These are phyloP conservation scores for Fusarium nodosum DNA, from an alignment of 2,329 filamentous ascomycete genomes.

Conservation along the genomic window DNA sequence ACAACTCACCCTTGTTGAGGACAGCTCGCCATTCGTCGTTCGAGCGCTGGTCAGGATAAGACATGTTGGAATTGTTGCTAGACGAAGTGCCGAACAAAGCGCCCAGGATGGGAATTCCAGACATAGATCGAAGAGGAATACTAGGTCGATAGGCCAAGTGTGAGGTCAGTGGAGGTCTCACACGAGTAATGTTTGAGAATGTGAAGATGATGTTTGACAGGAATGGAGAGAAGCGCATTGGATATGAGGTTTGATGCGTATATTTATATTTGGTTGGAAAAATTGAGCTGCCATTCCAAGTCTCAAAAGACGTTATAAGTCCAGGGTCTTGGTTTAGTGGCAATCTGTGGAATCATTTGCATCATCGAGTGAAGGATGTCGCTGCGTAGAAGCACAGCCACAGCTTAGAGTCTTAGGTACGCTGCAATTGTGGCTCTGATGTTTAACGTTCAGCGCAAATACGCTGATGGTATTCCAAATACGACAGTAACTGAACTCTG, in stretches of 20 bases:
- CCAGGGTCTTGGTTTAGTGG: conserved; percentile 13
- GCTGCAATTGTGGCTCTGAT: conserved; percentile 6
- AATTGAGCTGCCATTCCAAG: not conserved
- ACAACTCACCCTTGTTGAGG: conserved; percentile 68
- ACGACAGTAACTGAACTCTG: not conserved
- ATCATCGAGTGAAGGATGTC: conserved; percentile 43
- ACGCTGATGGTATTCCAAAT: conserved; percentile 22
- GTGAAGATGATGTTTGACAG: conserved; percentile 63
- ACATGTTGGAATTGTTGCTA: conserved; percentile 68
- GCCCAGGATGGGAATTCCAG: conserved; percentile 82
- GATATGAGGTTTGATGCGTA: conserved; percentile 2
- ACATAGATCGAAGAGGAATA: conserved; percentile 70
- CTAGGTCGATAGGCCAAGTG: conserved; percentile 45
- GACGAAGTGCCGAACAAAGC: conserved; percentile 78
- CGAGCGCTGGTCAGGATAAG: conserved; percentile 83
- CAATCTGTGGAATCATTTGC: conserved; percentile 47
- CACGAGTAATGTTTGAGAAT: conserved; percentile 61
- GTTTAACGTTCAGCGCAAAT: conserved; percentile 8
- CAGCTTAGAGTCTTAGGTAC: conserved; percentile 22
- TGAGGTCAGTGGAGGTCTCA: conserved; percentile 50
- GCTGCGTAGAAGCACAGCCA: conserved; percentile 26
- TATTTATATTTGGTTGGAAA: conserved; percentile 33
- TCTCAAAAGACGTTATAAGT: conserved; percentile 25
- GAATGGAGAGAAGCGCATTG: conserved; percentile 66
- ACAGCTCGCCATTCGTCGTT: conserved; percentile 92